Conservation (phyloP, 139 green algal genomes). For the Closterium sp. region DNA sequence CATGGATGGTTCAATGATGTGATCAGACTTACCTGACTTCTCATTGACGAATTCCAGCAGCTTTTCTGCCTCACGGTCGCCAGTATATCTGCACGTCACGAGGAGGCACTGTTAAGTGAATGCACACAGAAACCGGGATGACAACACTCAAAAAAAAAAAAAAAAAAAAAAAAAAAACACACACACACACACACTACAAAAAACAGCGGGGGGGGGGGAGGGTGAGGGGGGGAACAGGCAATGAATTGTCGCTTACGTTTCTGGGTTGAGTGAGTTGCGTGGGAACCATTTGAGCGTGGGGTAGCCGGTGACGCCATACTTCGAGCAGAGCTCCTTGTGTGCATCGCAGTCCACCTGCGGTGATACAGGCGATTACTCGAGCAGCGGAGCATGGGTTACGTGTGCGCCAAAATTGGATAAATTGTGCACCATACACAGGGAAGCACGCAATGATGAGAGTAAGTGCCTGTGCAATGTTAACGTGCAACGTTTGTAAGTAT, state of each 20-base stretch:
- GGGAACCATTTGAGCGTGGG: slow-evolving; percentile 51
- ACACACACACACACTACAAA: too few species aligned
- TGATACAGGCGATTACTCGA: background rate
- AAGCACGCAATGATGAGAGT: too few species aligned
- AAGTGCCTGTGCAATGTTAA: background rate
- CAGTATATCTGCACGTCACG: slow-evolving; percentile 18
- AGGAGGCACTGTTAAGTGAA: background rate
- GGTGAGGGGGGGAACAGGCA: background rate
- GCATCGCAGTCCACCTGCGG: slow-evolving; percentile 46
- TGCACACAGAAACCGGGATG: background rate
- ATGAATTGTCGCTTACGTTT: slow-evolving; percentile 31
- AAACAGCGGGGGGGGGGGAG: background rate
- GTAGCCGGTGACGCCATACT: slow-evolving; percentile 42
- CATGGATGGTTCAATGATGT: background rate
- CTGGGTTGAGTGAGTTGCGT: slow-evolving; percentile 11
- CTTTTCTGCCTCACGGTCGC: slow-evolving; percentile 36
- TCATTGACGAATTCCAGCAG: slow-evolving; percentile 46
- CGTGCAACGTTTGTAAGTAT: background rate
- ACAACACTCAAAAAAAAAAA: background rate
- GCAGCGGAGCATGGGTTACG: background rate
- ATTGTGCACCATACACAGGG: too few species aligned
- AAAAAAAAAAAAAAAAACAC: background rate
- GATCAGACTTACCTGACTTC: slow-evolving; percentile 19
- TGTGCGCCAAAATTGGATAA: too few species aligned
- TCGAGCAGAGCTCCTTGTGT: slow-evolving; percentile 46